A percentile compares a stretch with the other conserved stretches of the same genome.
Conservation (phyloP, 2,329 filamentous ascomycete species). For the Trichoderma polysporum region DNA sequence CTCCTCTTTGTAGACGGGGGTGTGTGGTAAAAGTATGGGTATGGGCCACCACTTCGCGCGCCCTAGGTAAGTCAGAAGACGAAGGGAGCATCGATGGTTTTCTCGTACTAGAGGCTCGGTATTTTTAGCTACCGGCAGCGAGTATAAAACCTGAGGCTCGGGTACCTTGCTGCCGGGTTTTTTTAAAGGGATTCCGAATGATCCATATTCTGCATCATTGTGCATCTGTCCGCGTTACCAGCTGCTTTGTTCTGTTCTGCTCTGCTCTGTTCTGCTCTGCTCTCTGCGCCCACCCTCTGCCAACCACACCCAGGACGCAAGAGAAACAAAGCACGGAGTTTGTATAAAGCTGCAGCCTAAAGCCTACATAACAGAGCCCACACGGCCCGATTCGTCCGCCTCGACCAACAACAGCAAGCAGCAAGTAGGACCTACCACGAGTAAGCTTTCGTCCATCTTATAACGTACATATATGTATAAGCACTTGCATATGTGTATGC, state of each 20-base stretch:
- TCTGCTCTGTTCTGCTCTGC: not conserved
- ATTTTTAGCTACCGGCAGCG: constrained; percentile 29
- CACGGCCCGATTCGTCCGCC: constrained; percentile 8
- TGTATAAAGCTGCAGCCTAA: constrained; percentile 8
- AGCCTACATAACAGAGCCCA: not conserved
- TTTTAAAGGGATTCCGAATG: constrained; percentile 14
- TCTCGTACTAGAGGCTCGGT: constrained; percentile 32
- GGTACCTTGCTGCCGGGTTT: constrained; percentile 23
- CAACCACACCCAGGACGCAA: not conserved
- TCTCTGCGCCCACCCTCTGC: not conserved
- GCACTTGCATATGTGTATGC: constrained; percentile 15
- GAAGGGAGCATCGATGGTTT: constrained; percentile 6
- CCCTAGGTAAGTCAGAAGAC: constrained; percentile 29
- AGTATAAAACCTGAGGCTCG: constrained; percentile 31
- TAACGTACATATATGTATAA: constrained; percentile 16
- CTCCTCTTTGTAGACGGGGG: constrained; percentile 18
- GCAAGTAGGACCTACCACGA: not conserved
- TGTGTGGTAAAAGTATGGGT: constrained; percentile 21
- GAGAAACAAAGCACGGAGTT: not conserved
- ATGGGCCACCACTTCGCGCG: constrained; percentile 22
- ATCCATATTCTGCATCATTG: constrained; percentile 24
- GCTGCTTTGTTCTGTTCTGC: not conserved
- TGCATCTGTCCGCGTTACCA: constrained; percentile 23
- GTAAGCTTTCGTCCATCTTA: constrained; percentile 8
- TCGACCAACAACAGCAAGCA: not conserved